Base-by-base conservation (phyloP, 768 basidiomycete species). In the Leccinum olivaceopallidum region DNA sequence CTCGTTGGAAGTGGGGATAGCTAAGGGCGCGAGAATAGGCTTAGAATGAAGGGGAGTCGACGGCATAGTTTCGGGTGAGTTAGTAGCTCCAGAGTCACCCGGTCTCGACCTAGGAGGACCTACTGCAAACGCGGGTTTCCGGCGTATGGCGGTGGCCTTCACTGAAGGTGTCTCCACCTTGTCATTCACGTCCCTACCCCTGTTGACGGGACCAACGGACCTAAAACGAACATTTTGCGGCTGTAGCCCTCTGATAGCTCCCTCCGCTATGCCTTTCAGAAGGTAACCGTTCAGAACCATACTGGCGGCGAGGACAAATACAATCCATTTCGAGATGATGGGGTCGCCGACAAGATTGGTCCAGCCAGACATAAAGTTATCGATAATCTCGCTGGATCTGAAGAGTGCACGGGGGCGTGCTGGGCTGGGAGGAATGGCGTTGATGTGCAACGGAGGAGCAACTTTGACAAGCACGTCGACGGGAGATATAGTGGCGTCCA, bases 291-390 rank as follows among this genome's bases (percentile, higher is more conserved):
- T 99, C 59, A 99, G 80, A 58, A 88, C 84, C 60, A 98, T 89
- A 60, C 89, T 91, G 61, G 96, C 82, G 3, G 87, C 90, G 24
- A 99, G 84, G 16, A 91, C 81, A 58, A 92, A 81, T 53, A 98
- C 92, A 71, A 98, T 95, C 90, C 93, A 95, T 78, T 98, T 98
- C 68, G 85, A 88, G 62, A 98, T 77, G 55, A 98, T 85, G 1
- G 96, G 96, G 70, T 99, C 96, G 39, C 94, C 94, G 55, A 98
- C 94, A 64, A 98, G 86, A 14, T 80, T 78, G 9, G 93, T 92
- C 95, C 95, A 98, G 4, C 85, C 82, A 48, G 85, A 85, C 90
- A 97, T 92, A 80, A 95, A 95, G 61, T 84, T 81, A 61, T 95
- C 94, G 57, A 96, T 77, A 22, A 84, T 76, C 60, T 87, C 85